These are phyloP conservation scores for Blumeriella jaapii DNA, from an alignment of 2,329 filamentous ascomycete species.

Conservation along the genomic window DNA sequence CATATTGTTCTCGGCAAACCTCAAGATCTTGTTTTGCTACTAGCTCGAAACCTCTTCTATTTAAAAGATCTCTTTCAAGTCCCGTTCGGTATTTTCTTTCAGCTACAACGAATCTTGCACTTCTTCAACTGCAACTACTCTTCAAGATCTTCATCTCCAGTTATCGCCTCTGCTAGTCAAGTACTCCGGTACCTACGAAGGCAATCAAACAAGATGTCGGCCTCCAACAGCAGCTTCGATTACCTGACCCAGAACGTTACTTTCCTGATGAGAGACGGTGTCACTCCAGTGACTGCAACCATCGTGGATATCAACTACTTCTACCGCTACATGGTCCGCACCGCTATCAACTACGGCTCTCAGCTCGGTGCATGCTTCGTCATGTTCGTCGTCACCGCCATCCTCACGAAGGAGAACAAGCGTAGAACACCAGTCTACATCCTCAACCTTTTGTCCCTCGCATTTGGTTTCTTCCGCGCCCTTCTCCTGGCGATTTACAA, in stretches of 20 bases:
- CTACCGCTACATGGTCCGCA: constrained; percentile 34
- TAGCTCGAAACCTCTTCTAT: background rate
- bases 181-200: background rate
- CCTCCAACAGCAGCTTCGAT: constrained; percentile 30
- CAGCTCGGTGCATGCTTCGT: constrained; percentile 49
- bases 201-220: constrained; percentile 13
- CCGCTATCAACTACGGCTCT: constrained; percentile 44
- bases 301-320: constrained; percentile 35
- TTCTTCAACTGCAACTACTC: background rate
- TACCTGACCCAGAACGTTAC: constrained; percentile 40
- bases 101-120: background rate
- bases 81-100: background rate
- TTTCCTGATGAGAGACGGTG: constrained; percentile 34
- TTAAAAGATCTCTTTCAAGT: background rate
- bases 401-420: constrained; percentile 48
- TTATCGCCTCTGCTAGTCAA: background rate
- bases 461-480: constrained; percentile 40
- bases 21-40: constrained; percentile 2
- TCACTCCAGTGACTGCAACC: constrained; percentile 29
- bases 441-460: constrained; percentile 45
- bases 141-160: constrained; percentile 1
- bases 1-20: constrained; percentile 3
- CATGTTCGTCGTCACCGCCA: constrained; percentile 43
- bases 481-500: constrained; percentile 39
- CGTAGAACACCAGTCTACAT: constrained; percentile 45